A percentile compares a stretch with the other conserved stretches of the same genome.
These are phyloP conservation scores for Russula sp. DNA, from an alignment of 768 basidiomycete species.

Conservation along the genomic window DNA sequence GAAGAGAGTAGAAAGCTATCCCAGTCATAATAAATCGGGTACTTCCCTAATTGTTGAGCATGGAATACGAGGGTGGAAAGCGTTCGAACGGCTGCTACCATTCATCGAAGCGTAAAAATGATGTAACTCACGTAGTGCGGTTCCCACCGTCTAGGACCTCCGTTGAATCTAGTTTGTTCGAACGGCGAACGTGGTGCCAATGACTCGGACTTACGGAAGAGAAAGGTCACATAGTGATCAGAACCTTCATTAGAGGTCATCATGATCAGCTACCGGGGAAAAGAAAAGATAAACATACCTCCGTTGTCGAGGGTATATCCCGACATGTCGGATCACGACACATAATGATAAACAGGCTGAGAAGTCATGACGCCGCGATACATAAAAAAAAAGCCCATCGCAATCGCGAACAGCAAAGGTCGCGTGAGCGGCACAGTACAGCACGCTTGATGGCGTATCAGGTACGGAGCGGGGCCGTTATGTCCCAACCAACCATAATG, in stretches of 20 bases:
- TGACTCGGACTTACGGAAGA: conserved; percentile 1
- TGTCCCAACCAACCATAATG: not conserved
- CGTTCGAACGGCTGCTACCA: not conserved
- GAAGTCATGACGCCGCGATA: not conserved
- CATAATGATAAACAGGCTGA: not conserved
- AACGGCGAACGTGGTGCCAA: not conserved
- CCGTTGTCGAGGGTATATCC: not conserved
- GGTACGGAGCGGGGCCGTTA: not conserved
- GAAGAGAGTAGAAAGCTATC: not conserved
- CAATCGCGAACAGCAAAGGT: not conserved
- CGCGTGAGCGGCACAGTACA: not conserved
- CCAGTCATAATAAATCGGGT: conserved; percentile 6
- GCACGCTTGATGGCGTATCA: not conserved
- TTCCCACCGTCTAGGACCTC: not conserved
- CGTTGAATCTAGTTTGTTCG: not conserved
- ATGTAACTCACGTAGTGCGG: conserved; percentile 10
- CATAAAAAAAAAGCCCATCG: not conserved
- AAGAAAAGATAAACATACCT: not conserved
- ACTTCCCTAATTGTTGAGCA: conserved; percentile 5
- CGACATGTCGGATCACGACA: conserved; percentile 16
- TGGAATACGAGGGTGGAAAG: conserved; percentile 12
- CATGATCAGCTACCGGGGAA: not conserved
- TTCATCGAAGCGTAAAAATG: conserved; percentile 15
- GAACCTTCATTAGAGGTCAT: not conserved
- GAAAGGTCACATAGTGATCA: not conserved